phyloP scores from a whole-genome alignment of 1,139 yeast genomes.

The Debaryomyces subglobosus region DNA sequence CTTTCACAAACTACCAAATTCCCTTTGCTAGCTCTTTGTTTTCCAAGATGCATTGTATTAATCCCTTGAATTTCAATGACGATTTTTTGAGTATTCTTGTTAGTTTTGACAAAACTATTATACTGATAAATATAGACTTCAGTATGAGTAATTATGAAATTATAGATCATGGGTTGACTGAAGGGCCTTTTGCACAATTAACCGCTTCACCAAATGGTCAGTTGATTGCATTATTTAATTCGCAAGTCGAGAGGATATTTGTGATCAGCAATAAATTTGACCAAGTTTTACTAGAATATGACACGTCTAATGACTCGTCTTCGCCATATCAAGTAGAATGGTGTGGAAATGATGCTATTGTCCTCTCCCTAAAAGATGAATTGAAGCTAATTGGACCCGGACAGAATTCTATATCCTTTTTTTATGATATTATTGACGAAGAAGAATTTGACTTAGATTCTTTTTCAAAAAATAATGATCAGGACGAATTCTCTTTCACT shows the following conservation, averaged over 20 bases:
- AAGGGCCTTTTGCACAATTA: constrained; percentile 61
- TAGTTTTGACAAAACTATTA: constrained; percentile 33
- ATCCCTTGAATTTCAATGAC: constrained; percentile 10
- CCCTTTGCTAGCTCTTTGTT: constrained; percentile 25
- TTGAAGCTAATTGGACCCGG: constrained; percentile 73
- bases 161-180: constrained; percentile 44
- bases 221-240: constrained; percentile 59
- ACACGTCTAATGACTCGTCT: constrained; percentile 38
- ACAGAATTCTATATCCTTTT: constrained; percentile 56
- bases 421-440: constrained; percentile 40
- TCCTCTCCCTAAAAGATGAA: constrained; percentile 62
- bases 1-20: constrained; percentile 30
- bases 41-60: constrained; percentile 20
- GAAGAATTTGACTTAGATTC: constrained; percentile 33
- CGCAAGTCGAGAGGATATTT: constrained; percentile 45
- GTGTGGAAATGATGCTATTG: constrained; percentile 88
- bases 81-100: constrained; percentile 25
- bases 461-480: constrained; percentile 16
- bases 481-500: constrained; percentile 32
- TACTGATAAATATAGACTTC: constrained; percentile 31
- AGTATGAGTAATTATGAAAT: constrained; percentile 26
- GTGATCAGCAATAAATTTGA: constrained; percentile 57
- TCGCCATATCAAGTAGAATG: constrained; percentile 58
- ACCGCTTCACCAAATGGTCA: constrained; percentile 63
- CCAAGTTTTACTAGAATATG: constrained; percentile 56